phyloP scores from a whole-genome alignment of 2,329 filamentous ascomycete genomes.

The Gaeumannomyces sp. region DNA sequence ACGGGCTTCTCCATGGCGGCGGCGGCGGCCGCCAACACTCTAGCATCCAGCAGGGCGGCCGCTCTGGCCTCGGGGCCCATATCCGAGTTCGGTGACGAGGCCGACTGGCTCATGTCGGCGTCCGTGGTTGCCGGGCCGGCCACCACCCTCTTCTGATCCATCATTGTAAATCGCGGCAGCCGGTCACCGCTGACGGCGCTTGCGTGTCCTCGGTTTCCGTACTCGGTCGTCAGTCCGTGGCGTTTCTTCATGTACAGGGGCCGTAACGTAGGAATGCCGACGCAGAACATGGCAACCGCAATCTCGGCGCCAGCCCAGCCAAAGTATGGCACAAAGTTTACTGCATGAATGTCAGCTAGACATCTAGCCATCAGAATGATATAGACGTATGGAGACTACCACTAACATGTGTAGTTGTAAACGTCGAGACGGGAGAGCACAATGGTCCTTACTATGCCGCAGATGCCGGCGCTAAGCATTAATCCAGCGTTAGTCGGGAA shows the following conservation, averaged over 20 bases:
- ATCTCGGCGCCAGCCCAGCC: conserved; percentile 34
- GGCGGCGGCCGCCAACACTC: conserved; percentile 5
- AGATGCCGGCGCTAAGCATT: conserved; percentile 20
- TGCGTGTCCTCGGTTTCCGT: conserved; percentile 27
- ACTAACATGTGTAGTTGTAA: conserved; percentile 24
- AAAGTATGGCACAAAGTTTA: conserved; percentile 29
- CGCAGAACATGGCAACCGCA: conserved; percentile 32
- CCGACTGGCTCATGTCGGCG: not conserved
- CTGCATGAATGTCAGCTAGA: conserved; percentile 15
- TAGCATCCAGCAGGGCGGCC: conserved; percentile 4
- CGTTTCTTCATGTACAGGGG: conserved; percentile 38
- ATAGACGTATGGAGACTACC: conserved; percentile 13
- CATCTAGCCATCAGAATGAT: conserved; percentile 9
- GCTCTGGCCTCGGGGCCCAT: not conserved
- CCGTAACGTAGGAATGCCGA: conserved; percentile 32
- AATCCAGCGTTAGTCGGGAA: conserved; percentile 13
- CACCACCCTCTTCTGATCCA: conserved; percentile 41
- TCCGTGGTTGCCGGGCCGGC: not conserved
- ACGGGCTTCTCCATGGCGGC: conserved; percentile 10
- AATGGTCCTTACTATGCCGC: conserved; percentile 23
- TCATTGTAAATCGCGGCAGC: conserved; percentile 30
- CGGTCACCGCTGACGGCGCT: conserved; percentile 64
- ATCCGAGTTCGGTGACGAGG: not conserved
- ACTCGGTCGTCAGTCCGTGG: conserved; percentile 22
- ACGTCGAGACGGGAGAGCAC: conserved; percentile 21